Conservation (phyloP, 2,329 filamentous ascomycete species). For the Monilinia laxa region DNA sequence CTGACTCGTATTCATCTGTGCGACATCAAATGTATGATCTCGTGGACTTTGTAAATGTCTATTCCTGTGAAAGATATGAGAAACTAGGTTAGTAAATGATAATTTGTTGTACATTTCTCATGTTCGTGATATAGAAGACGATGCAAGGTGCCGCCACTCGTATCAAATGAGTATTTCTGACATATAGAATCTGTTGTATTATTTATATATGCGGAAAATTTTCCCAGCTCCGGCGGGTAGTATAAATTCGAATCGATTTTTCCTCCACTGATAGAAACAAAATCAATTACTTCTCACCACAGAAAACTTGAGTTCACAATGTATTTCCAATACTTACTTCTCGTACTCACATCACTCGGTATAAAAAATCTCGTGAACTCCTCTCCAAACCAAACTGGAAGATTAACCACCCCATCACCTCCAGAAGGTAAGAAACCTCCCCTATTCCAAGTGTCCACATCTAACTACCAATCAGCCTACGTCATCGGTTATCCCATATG, state of each 20-base stretch:
- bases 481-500: conserved; percentile 9
- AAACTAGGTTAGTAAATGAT: background rate
- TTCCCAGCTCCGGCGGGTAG: background rate
- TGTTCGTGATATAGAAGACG: background rate
- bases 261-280: background rate
- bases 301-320: background rate
- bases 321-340: background rate
- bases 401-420: background rate
- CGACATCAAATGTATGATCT: background rate
- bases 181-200: background rate
- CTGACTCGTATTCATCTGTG: background rate
- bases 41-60: background rate
- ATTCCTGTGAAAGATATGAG: background rate
- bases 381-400: background rate
- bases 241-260: background rate
- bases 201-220: background rate
- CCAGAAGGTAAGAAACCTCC: background rate
- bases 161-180: too few relatives aligned
- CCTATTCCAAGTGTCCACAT: too few relatives aligned
- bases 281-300: too few relatives aligned
- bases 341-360: background rate
- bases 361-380: conserved; percentile 14
- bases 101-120: background rate
- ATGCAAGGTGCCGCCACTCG: background rate
- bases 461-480: conserved; percentile 3